Percentiles rank a stretch among this genome's conserved stretches.
phyloP scores from a whole-genome alignment of 768 basidiomycete genomes.

The Leccinum rimulosum region DNA sequence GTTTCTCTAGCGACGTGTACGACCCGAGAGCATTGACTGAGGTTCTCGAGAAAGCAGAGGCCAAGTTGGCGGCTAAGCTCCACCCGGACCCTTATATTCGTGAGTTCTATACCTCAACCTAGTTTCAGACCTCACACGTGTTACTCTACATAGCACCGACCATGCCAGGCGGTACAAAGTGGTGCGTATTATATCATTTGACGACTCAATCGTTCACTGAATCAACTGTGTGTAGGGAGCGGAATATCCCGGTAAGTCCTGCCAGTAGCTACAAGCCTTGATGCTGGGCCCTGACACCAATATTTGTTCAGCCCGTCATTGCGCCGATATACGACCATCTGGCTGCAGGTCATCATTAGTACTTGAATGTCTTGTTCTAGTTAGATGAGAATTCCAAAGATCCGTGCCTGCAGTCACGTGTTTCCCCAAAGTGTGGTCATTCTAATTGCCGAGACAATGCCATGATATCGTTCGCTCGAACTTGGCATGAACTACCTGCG shows the following conservation, averaged over 20 bases:
- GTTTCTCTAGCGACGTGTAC: slow-evolving; percentile 60
- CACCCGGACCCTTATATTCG: slow-evolving; percentile 95
- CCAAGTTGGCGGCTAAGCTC: slow-evolving; percentile 54
- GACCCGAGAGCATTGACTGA: slow-evolving; percentile 79
- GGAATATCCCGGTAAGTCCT: slow-evolving; percentile 70
- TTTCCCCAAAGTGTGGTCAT: slow-evolving; percentile 10
- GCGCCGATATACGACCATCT: slow-evolving; percentile 66
- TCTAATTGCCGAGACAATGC: not conserved
- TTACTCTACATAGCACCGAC: slow-evolving; percentile 53
- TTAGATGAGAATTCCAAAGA: not conserved
- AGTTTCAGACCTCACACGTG: slow-evolving; percentile 3
- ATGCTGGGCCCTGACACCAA: not conserved
- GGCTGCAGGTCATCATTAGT: slow-evolving; percentile 33
- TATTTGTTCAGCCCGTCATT: slow-evolving; percentile 55
- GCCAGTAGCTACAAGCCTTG: not conserved
- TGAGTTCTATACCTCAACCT: slow-evolving; percentile 43
- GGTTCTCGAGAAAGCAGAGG: slow-evolving; percentile 82
- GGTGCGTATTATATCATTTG: slow-evolving; percentile 50
- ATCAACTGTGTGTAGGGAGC: slow-evolving; percentile 56
- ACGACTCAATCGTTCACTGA: not conserved
- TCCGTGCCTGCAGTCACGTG: slow-evolving; percentile 16
- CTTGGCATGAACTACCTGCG: slow-evolving; percentile 79
- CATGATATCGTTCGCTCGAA: not conserved
- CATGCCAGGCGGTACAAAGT: slow-evolving; percentile 93
- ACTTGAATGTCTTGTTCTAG: not conserved